A percentile compares a stretch with the other conserved stretches of the same genome.
These are phyloP conservation scores for Epichloe baconii DNA, from an alignment of 2,329 filamentous ascomycete genomes.

Conservation along the genomic window DNA sequence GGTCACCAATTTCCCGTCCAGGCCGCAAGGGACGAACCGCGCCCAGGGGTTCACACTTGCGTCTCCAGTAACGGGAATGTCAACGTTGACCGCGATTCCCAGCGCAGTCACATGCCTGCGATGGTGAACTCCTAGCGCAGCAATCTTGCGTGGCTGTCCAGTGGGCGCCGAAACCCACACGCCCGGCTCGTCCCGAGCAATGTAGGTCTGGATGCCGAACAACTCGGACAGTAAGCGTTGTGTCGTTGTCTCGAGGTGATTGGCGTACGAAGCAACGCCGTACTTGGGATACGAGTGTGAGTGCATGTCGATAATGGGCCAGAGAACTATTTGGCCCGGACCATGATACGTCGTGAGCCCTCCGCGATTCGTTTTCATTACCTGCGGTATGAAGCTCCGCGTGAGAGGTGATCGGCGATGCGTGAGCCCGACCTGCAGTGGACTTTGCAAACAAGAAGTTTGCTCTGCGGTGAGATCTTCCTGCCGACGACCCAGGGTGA, in stretches of 20 bases:
- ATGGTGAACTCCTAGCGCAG: constrained; percentile 84
- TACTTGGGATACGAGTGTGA: constrained; percentile 41
- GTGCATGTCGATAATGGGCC: constrained; percentile 75
- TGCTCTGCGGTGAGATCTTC: constrained; percentile 32
- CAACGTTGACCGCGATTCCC: constrained; percentile 71
- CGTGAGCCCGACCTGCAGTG: constrained; percentile 21
- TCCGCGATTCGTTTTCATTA: constrained; percentile 63
- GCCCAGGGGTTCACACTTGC: constrained; percentile 37
- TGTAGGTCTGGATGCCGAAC: constrained; percentile 44
- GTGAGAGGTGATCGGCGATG: constrained; percentile 16
- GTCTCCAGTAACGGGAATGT: constrained; percentile 36
- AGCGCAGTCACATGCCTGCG: constrained; percentile 71
- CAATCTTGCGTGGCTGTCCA: constrained; percentile 54
- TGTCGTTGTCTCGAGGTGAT: constrained; percentile 63
- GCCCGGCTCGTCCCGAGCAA: constrained; percentile 65
- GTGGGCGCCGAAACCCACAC: constrained; percentile 51
- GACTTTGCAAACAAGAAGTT: constrained; percentile 28
- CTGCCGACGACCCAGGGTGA: constrained; percentile 82
- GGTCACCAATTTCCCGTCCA: constrained; percentile 69
- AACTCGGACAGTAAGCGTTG: constrained; percentile 44
- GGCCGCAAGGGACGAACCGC: constrained; percentile 80
- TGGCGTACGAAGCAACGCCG: constrained; percentile 63
- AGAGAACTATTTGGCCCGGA: constrained; percentile 84
- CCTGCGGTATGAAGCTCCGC: constrained; percentile 35
- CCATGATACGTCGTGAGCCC: constrained; percentile 93